Base-by-base conservation (phyloP, 148 eudicot species). In the Nepenthes mirabilis region DNA sequence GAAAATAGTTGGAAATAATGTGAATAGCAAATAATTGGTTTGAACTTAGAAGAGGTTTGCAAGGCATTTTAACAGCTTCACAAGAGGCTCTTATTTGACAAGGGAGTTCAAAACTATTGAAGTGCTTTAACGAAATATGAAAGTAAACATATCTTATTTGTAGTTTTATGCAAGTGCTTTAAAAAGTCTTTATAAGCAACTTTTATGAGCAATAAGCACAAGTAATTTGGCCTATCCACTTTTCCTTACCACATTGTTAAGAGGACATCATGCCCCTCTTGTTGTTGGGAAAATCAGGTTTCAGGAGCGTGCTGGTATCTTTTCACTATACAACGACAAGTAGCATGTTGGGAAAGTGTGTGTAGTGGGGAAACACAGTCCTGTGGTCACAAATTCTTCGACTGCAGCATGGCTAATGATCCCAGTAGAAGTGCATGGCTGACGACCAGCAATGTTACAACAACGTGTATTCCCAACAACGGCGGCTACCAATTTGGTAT, bases 401-500 rank as follows among this genome's bases (percentile, higher is more conserved):
- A 58, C 37, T 75, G 79, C 59, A 45, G 40, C 12, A 8, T n/a
- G 11, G 34, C 48, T 12, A 37, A 47, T 40, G 62, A 70, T 45
- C 14, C 47, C 2, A 52, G 61, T 9, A 54, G 64, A 67, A 33
- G 5, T 14, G 14, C 54, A 23, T 67, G 67, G 68, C 43, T 62
- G 33, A 35, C 14, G 1, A 48, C 68, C 1, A 70, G 65, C 63
- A 62, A 67, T 48, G 7, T 70, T 36, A 34, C 79, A 10, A 62
- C 14, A 5, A 37, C 66, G 7, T 75, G 74, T 36, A 47, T 66
- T 70, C 65, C 79, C 12, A 48, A 14, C 1, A 9, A 33, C 11
- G 65, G 34, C 1, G 33, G 35, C 11, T 75, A 65, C 36, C 63
- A 75, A 56, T 75, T 70, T 58, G 79, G 79, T 4, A 70, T 75